Evolutionary conservation across 2,329 filamentous ascomycete genomes (phyloP).

Genomic region (Neurospora crassa): DNA sequence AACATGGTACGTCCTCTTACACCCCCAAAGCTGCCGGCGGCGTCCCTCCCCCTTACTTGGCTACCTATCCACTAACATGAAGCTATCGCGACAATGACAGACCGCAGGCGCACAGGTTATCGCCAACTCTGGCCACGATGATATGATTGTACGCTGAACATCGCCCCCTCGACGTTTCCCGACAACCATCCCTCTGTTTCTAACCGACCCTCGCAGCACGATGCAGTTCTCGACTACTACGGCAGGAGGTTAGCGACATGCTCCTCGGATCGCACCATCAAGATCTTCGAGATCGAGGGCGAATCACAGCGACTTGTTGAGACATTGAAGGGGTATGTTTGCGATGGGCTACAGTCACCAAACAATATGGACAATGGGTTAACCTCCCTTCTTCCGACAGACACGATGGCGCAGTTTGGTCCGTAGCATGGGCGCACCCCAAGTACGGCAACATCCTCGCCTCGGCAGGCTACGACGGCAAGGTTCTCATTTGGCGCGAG

Average conservation of each 20-base stretch:
- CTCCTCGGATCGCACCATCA: constrained; percentile 96
- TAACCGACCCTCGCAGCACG: constrained; percentile 52
- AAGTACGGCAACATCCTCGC: constrained; percentile 98
- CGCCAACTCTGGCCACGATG: constrained; percentile 85
- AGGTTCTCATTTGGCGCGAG: constrained; percentile 98
- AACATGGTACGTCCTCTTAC: constrained; percentile 9
- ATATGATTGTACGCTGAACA: constrained; percentile 83
- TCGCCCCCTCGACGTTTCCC: constrained; percentile 2
- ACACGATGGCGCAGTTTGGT: constrained; percentile 97
- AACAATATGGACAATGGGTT: neutral
- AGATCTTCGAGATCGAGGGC: constrained; percentile 97
- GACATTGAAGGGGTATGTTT: constrained; percentile 79
- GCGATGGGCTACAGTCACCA: neutral
- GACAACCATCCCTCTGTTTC: neutral
- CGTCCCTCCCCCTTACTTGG: neutral
- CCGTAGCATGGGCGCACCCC: constrained; percentile 93
- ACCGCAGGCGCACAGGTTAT: constrained; percentile 56
- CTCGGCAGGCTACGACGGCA: constrained; percentile 91
- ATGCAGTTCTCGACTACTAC: constrained; percentile 98
- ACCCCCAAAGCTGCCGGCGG: neutral
- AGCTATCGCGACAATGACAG: constrained; percentile 16
- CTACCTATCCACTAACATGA: neutral
- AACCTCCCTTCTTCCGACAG: constrained; percentile 33
- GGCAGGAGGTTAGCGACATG: constrained; percentile 92
- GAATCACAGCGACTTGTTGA: constrained; percentile 83